phyloP scores from a whole-genome alignment of 2,329 filamentous ascomycete species.

The Grosmannia penicillata region DNA sequence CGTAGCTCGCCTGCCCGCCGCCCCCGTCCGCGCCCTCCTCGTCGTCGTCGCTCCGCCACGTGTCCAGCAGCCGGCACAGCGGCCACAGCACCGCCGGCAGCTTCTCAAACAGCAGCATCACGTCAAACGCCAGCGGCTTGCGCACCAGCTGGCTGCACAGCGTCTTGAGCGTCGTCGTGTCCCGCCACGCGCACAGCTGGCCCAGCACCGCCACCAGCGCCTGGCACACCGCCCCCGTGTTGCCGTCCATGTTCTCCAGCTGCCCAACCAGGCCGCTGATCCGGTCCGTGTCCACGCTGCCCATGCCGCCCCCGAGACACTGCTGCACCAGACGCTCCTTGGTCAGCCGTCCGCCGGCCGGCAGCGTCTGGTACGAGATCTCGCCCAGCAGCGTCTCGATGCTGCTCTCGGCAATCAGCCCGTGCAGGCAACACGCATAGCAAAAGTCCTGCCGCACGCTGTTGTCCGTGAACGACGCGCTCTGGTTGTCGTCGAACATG shows the following conservation, averaged over 20 bases:
- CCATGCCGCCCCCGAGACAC: conserved; percentile 36
- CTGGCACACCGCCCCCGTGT: conserved; percentile 71
- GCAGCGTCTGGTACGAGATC: conserved; percentile 65
- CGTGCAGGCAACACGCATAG: conserved; percentile 79
- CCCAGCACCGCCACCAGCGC: conserved; percentile 60
- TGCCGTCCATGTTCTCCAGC: conserved; percentile 80
- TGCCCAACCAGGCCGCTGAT: conserved; percentile 52
- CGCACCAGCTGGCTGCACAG: conserved; percentile 60
- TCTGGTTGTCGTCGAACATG: conserved; percentile 45
- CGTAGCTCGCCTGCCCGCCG: conserved; percentile 67
- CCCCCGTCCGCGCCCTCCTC: neutral
- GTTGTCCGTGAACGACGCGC: conserved; percentile 40
- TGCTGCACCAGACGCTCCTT: conserved; percentile 69
- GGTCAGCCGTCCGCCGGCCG: conserved; percentile 56
- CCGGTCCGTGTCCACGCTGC: conserved; percentile 39
- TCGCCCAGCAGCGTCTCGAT: conserved; percentile 74
- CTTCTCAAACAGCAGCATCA: conserved; percentile 62
- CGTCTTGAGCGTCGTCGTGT: conserved; percentile 66
- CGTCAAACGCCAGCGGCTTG: conserved; percentile 57
- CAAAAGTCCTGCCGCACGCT: conserved; percentile 60
- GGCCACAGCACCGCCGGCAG: conserved; percentile 56
- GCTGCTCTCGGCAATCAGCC: conserved; percentile 62
- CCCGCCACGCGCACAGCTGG: conserved; percentile 55
- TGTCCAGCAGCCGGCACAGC: conserved; percentile 60
- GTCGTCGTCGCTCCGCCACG: conserved; percentile 38